Evolutionary conservation across 805 yeast genomes (phyloP), one percentile per base, ranked within the genome.

Genomic region (Scheffersomyces coipomensis): DNA sequence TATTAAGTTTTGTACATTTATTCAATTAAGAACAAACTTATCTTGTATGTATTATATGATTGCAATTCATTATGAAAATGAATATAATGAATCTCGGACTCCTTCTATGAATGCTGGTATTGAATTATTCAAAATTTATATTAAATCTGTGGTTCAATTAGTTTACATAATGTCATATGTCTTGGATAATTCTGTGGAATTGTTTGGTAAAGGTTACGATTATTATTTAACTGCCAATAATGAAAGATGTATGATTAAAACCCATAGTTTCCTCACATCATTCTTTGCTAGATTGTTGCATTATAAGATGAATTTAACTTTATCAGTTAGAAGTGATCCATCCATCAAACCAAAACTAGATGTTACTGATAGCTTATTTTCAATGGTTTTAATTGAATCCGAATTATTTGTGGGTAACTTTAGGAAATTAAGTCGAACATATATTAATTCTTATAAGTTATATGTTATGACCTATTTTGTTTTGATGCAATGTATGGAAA

Each of bases 331-430:
- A 15, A 30, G 42, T 17, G 53, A 46, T 35, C 47, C 53, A 3
- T 38, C 46, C 22, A 17, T 41, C n/a, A 40, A 43, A 29, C 49
- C 47, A 35, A 47, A 71, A 16, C 44, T 60, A 11, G 62, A 62
- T 24, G 64, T 62, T 2, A 52, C 64, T 16, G 65, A 65, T 42
- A 47, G 43, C 13, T 49, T 69, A 29, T 65, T 67, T 40, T 52
- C 49, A 11, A 50, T 61, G 26, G 56, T 63, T 10, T 47, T 69
- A 21, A 40, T 56, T 1, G 73, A 69, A 38, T 66, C 73, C 1
- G 75, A 68, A 35, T 48, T 68, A 6, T 69, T 68, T 45, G 72
- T 68, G 23, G 74, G 75, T 1, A 63, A 65, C 44, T 69, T 69
- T 51, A 34, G 68, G 18, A 58, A 56, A 24, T 54, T 69, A 45